A percentile compares a stretch with the other conserved stretches of the same genome.
These are phyloP conservation scores for Aspergillus flavus DNA, from an alignment of 2,329 filamentous ascomycete genomes.

Conservation along the genomic window DNA sequence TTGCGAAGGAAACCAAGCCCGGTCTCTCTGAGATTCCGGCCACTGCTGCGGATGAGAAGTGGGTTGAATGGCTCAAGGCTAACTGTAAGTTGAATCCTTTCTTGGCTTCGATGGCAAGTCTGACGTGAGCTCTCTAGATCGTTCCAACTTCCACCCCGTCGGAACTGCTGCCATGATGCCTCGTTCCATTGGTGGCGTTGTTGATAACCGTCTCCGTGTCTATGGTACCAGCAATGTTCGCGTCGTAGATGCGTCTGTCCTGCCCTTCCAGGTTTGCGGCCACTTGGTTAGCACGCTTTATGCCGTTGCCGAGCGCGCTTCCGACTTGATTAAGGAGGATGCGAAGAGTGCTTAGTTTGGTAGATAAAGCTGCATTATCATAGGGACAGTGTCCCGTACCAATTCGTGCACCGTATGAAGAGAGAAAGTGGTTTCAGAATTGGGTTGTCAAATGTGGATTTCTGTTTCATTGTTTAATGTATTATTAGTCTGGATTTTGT, in stretches of 20 bases:
- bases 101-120: not conserved
- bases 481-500: not conserved
- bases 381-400: not conserved
- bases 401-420: not conserved
- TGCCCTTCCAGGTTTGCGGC: constrained; percentile 34
- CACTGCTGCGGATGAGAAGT: constrained; percentile 22
- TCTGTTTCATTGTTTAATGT: not conserved
- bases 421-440: not conserved
- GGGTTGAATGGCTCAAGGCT: constrained; percentile 28
- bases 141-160: constrained; percentile 35
- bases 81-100: constrained; percentile 26
- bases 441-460: not conserved
- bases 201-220: constrained; percentile 31
- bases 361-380: not conserved
- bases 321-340: constrained; percentile 34
- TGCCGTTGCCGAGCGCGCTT: constrained; percentile 33
- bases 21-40: constrained; percentile 23
- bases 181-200: constrained; percentile 35
- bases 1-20: constrained; percentile 27
- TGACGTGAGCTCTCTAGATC: constrained; percentile 12
- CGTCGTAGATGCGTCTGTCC: constrained; percentile 37
- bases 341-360: not conserved
- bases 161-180: constrained; percentile 39
- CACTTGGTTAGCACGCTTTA: constrained; percentile 36
- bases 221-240: constrained; percentile 39